phyloP scores from a whole-genome alignment of 1,284 basidiomycete species.

The Dichomitus squalens region DNA sequence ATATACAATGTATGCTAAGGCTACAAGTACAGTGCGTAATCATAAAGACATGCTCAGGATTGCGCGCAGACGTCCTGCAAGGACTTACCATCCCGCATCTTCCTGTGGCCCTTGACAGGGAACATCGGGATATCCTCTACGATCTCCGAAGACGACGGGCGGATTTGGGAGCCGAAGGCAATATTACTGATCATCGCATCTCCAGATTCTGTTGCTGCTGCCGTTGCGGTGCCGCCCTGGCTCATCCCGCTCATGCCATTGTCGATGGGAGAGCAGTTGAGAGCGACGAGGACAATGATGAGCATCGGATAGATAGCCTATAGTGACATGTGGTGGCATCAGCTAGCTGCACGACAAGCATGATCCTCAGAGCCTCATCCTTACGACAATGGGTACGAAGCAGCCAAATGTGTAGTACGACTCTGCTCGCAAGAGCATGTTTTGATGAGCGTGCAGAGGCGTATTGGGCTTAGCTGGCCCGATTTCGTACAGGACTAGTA shows the following conservation, averaged over 20 bases:
- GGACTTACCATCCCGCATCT: too few relatives aligned
- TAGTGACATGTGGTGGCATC: not conserved
- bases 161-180: not conserved
- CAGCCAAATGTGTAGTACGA: not conserved
- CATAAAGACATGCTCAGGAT: too few relatives aligned
- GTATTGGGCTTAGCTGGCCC: not conserved
- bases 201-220: not conserved
- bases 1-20: too few relatives aligned
- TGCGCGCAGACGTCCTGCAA: too few relatives aligned
- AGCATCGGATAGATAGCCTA: not conserved
- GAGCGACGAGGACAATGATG: not conserved
- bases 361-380: not conserved
- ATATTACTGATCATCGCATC: not conserved
- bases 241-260: not conserved
- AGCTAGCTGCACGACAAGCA: not conserved
- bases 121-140: too few relatives aligned
- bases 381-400: not conserved
- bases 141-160: too few relatives aligned
- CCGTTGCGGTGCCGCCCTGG: not conserved
- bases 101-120: too few relatives aligned
- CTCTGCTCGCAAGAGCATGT: not conserved
- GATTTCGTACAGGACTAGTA: not conserved
- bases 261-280: not conserved
- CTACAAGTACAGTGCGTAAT: too few relatives aligned
- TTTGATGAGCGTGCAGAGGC: not conserved